Percentiles rank a stretch among this genome's conserved stretches.
Evolutionary conservation across 495 filamentous ascomycete genomes (phyloP).

Genomic region (Staphylotrichum tortipilum): DNA sequence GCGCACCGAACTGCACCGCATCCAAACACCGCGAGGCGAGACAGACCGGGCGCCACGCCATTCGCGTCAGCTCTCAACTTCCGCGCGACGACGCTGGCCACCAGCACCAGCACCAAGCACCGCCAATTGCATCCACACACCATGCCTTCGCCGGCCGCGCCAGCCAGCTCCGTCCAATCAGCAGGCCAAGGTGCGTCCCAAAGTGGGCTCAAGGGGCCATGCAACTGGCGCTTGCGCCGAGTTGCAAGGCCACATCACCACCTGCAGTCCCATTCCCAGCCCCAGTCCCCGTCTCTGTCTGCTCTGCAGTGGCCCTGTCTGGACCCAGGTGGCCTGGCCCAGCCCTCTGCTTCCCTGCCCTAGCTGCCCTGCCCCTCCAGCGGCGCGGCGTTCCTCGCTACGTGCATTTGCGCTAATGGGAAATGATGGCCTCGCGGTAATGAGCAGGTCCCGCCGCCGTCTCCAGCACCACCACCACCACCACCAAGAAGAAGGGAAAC

Average conservation of each 20-base stretch:
- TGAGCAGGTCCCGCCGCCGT: conserved; percentile 10
- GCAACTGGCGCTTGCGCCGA: no score
- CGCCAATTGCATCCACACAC: conserved; percentile 13
- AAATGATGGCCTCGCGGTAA: conserved; percentile 1
- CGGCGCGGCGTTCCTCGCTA: conserved; percentile 5
- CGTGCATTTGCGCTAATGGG: conserved; percentile 21
- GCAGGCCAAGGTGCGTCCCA: conserved; percentile 17
- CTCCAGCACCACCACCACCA: no score
- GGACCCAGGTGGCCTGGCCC: no score
- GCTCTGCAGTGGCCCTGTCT: no score
- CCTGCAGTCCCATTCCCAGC: no score
- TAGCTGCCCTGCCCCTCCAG: no score
- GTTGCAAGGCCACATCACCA: conserved; percentile 9
- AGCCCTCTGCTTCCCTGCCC: no score
- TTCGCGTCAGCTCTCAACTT: conserved; percentile 7
- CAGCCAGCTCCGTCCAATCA: conserved; percentile 18
- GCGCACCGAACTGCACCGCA: no score
- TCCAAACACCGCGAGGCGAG: no score
- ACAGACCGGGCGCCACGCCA: not conserved
- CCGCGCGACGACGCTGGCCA: not conserved
- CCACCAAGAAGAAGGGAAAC: conserved; percentile 13
- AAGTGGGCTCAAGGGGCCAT: conserved; percentile 12
- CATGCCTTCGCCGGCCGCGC: conserved; percentile 23
- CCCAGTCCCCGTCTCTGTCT: no score
- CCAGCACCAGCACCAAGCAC: no score